Evolutionary conservation across 73 alveolate species (phyloP).

Genomic region (Stentor coeruleus): DNA sequence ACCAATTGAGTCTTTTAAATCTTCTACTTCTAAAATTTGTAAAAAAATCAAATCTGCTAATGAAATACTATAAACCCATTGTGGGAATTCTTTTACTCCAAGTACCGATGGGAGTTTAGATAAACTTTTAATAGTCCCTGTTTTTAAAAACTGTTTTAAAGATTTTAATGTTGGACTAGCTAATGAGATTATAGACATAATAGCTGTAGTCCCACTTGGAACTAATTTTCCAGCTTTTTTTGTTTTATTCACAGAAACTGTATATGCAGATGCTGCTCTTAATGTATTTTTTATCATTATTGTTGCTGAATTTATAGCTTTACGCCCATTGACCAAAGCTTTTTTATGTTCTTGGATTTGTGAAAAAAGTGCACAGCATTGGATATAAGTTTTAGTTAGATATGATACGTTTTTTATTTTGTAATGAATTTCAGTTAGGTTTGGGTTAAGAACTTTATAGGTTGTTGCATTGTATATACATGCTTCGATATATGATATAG

Average conservation of each 20-base stretch:
- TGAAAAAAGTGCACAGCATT: constrained; percentile 53
- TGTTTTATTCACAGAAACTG: neutral
- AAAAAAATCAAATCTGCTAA: constrained; percentile 11
- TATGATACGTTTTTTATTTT: constrained; percentile 7
- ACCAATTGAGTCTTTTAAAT: neutral
- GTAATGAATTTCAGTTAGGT: neutral
- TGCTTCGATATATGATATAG: neutral
- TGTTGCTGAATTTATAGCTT: constrained; percentile 29
- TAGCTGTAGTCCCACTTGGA: neutral
- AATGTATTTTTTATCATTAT: neutral
- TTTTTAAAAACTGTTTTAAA: neutral
- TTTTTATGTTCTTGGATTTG: constrained; percentile 52
- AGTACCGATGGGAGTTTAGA: neutral
- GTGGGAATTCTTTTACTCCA: constrained; percentile 3
- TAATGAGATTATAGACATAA: neutral
- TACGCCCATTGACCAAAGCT: constrained; percentile 47
- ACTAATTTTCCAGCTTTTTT: neutral
- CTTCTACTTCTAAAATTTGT: neutral
- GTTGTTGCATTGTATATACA: neutral
- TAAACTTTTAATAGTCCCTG: neutral
- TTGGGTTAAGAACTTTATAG: neutral
- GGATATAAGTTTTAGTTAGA: constrained; percentile 44
- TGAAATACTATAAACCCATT: neutral
- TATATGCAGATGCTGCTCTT: neutral
- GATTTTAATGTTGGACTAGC: neutral